Evolutionary conservation across 352 stramenopile species (phyloP).

Genomic region (Globisporangium sylvaticum): DNA sequence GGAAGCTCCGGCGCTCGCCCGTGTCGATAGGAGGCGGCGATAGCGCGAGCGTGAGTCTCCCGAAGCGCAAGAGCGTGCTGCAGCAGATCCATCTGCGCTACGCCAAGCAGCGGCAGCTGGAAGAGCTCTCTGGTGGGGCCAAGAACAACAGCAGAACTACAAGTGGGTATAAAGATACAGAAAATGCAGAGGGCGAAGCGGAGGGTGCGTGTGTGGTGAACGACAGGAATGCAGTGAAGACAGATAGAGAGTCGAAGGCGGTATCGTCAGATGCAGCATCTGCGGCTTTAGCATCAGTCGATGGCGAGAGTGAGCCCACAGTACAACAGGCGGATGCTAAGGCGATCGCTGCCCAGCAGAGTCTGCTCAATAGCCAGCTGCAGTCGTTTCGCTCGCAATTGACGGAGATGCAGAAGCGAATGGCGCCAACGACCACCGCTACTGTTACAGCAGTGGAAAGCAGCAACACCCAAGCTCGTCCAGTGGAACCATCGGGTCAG

Average conservation of each 20-base stretch:
- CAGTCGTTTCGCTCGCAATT: constrained; percentile 42
- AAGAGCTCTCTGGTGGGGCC: not conserved
- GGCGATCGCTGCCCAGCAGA: constrained; percentile 26
- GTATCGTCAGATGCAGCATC: not conserved
- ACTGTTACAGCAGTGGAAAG: not conserved
- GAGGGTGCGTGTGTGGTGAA: not conserved
- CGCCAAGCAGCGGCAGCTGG: constrained; percentile 6
- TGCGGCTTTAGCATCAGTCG: constrained; percentile 6
- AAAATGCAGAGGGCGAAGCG: not conserved
- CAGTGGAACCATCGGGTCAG: not conserved
- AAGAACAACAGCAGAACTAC: not conserved
- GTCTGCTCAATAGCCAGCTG: constrained; percentile 32
- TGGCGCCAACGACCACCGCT: constrained; percentile 3
- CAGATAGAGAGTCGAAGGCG: not conserved
- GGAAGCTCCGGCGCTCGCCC: constrained; percentile 9
- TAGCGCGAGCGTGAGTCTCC: not conserved
- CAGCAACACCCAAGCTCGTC: not conserved
- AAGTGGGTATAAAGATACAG: not conserved
- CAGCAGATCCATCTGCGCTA: constrained; percentile 17
- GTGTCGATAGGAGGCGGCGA: not conserved
- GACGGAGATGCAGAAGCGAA: constrained; percentile 41
- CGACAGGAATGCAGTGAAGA: not conserved
- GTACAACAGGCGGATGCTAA: not conserved
- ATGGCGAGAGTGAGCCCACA: not conserved
- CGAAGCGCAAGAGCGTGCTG: constrained; percentile 9